Conservation (phyloP, 2,329 filamentous ascomycete species). For the Sporothrix pallida region DNA sequence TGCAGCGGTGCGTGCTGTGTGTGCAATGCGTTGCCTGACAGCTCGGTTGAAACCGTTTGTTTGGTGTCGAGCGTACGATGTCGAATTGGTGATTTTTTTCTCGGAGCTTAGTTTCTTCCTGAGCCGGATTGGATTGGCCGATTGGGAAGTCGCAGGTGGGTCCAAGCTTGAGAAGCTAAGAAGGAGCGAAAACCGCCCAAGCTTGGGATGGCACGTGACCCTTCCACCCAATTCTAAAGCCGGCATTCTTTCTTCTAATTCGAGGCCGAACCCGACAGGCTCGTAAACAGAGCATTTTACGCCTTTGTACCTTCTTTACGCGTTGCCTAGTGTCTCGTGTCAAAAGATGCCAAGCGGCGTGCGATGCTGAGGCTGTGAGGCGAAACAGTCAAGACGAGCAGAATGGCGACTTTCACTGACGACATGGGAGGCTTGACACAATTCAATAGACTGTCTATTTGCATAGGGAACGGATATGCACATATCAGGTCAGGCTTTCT, state of each 20-base stretch:
- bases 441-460: background rate
- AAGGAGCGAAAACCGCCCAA: background rate
- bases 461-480: background rate
- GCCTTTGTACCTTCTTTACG: background rate
- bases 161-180: background rate
- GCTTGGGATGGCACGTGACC: background rate
- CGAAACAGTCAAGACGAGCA: no score
- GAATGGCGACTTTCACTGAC: constrained; percentile 6
- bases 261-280: background rate
- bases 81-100: constrained; percentile 32
- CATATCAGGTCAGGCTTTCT: background rate
- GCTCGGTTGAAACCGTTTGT: background rate
- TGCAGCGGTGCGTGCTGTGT: background rate
- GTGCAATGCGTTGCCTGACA: background rate
- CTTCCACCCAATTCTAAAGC: background rate
- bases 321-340: constrained; percentile 13
- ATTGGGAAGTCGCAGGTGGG: background rate
- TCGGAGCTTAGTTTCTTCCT: constrained; percentile 35
- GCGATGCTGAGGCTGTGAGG: background rate
- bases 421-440: background rate
- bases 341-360: background rate
- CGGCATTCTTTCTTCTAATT: background rate
- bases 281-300: background rate
- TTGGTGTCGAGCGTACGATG: no score
- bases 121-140: constrained; percentile 28